Base-by-base conservation (phyloP, 1,284 basidiomycete genomes). In the Bondarzewia mesenterica region DNA sequence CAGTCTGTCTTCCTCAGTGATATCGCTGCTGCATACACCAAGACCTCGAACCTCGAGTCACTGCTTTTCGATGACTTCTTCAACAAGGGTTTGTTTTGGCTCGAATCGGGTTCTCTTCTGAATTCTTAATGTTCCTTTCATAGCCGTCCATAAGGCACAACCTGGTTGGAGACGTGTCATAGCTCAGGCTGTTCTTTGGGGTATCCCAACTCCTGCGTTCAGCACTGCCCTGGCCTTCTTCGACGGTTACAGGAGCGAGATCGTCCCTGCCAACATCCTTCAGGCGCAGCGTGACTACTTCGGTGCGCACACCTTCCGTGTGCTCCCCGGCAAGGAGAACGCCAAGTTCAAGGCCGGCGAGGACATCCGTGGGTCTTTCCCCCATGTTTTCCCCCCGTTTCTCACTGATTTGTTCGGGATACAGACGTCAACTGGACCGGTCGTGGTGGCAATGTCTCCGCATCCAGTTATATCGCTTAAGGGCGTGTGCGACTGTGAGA, bases 161-260 rank as follows among this genome's bases (percentile, higher is more conserved):
- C 88, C 92, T 54, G 96, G 96, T 57, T 99, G 96, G 96, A 84
- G 96, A 66, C 93, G 96, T 59, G 88, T 99, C 56, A 80, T 93
- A 59, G 95, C 96, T 47, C 95, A 99, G 73, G 90, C 91, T 54
- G 85, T 91, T 54, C 89, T 98, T 54, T 98, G 93, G 92, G 95
- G 96, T 67, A 94, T 97, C 65, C 91, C 95, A 55, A 89, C 92
- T 44, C 94, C 95, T 35, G 93, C 93, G 27, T 92, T 93, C 77
- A 93, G 90, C 73, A 95, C 93, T 49, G 94, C 95, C 46, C 80
- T 99, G 46, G 91, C 95, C 55, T 99, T 99, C 88, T 98, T 96
- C 67, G 96, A 99, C 69, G 96, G 96, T 46, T 99, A 98, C 80
- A 74, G 86, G 63, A 88, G 85, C 57, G 95, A 93, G 63, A 75